Percentiles rank a stretch among this genome's conserved stretches.
These are phyloP conservation scores for Psilocybe azurescens DNA, from an alignment of 768 basidiomycete species.

Conservation along the genomic window DNA sequence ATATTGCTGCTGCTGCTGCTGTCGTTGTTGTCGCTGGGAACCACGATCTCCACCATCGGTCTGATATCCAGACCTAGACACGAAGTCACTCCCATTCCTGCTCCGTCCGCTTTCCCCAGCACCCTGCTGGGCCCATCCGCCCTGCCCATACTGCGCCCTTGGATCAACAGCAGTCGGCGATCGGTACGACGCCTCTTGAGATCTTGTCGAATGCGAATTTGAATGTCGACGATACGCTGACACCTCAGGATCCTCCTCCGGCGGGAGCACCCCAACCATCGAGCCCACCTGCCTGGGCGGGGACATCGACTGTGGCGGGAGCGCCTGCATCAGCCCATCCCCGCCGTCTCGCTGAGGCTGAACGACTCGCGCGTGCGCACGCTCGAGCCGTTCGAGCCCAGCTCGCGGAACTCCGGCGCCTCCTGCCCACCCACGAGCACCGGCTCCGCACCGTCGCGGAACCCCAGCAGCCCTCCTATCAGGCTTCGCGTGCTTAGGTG, in stretches of 20 bases:
- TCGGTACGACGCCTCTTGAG: background rate
- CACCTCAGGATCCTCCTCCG: constrained; percentile 2
- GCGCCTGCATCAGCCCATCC: constrained; percentile 5
- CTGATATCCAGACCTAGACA: background rate
- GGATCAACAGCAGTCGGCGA: constrained; percentile 17
- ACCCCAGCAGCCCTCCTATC: constrained; percentile 17
- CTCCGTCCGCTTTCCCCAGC: background rate
- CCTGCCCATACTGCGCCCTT: background rate
- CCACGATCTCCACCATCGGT: background rate
- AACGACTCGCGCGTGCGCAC: constrained; percentile 19
- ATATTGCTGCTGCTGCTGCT: background rate
- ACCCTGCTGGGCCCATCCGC: background rate
- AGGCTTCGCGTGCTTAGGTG: constrained; percentile 22
- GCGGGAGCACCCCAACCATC: constrained; percentile 31
- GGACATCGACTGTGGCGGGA: constrained; percentile 11
- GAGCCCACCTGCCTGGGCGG: constrained; percentile 24
- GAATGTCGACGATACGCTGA: background rate
- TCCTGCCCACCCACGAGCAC: constrained; percentile 9
- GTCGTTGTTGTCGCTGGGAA: background rate
- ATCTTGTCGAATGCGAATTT: too few relatives aligned
- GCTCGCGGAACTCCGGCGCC: background rate
- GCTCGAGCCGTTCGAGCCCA: constrained; percentile 18
- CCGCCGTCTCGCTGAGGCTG: constrained; percentile 17
- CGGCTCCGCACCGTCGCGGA: constrained; percentile 12
- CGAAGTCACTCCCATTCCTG: background rate